A percentile compares a stretch with the other conserved stretches of the same genome.
phyloP scores from a whole-genome alignment of 179 eudicot genomes.

The Sideroxylon spinosum region DNA sequence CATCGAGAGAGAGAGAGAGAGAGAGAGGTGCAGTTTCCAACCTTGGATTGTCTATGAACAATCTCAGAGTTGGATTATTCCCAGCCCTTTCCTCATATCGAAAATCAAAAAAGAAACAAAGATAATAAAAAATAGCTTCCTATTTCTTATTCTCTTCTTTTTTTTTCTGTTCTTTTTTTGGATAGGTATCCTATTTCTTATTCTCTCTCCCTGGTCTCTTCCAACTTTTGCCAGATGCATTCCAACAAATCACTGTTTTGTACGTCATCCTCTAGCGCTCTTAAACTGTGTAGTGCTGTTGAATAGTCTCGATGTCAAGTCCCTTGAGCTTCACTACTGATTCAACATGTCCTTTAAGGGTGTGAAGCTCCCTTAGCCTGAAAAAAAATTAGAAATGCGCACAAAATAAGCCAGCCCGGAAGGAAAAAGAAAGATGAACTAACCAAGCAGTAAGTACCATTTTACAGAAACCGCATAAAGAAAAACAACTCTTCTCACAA shows the following conservation, averaged over 20 bases:
- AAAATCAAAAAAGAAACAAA: not conserved
- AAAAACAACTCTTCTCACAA: not conserved
- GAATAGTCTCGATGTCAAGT: constrained; percentile 47
- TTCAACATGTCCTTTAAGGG: constrained; percentile 56
- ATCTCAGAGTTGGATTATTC: constrained; percentile 15
- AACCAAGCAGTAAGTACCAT: not conserved
- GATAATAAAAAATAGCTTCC: not conserved
- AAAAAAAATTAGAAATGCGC: not conserved
- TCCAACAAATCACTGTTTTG: not conserved
- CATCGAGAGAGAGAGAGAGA: too few species aligned
- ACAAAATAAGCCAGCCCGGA: not conserved
- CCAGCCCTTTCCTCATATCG: constrained; percentile 13
- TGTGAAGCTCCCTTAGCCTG: constrained; percentile 60
- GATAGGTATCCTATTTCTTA: too few species aligned
- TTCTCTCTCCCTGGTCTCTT: not conserved
- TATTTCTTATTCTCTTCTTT: not conserved
- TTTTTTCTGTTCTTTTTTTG: too few species aligned
- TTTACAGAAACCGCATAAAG: not conserved
- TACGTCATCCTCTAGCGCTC: not conserved
- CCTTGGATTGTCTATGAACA: constrained; percentile 6
- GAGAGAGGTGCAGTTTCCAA: not conserved
- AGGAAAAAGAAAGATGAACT: not conserved
- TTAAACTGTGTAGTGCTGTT: constrained; percentile 48
- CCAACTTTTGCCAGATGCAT: constrained; percentile 6
- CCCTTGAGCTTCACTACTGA: constrained; percentile 58